Evolutionary conservation across 1,284 basidiomycete genomes (phyloP), one percentile per base, ranked within the genome.

Genomic region (Pascua guehoae): DNA sequence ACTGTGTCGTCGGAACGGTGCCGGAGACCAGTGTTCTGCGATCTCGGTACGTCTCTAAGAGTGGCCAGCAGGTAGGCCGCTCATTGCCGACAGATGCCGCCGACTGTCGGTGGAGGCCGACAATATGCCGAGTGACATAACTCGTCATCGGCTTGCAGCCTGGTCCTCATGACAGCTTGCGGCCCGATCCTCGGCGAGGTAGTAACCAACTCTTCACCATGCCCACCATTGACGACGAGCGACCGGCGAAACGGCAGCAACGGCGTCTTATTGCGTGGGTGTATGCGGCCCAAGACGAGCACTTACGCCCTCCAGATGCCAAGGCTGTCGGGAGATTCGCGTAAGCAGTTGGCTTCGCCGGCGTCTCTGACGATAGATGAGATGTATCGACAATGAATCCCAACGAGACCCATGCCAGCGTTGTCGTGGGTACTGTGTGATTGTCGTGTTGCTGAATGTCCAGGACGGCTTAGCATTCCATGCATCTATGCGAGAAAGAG

Each of bases 401-500:
- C 51, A 52, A 38, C 14, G 14, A 12, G 39, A 43, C 9, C 37
- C 51, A 0, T 52, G 51, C 36, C 36, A 45, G 37, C 51, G 51
- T 10, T 52, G 51, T 12, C 43, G 48, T 49, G 40, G 17, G 48
- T 49, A 18, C 39, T 41, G 17, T 9, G 7, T 5, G 7, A 1
- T 17, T 41, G 7, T 32, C 7, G 24, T 12, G 38, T 12, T 5
- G 38, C 40, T 49, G 12, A 49, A 38, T 49, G 38, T 5, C 12
- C 39, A 49, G 48, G 32, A 24, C 42, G 51, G 14, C 51, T 52
- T 17, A 52, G n/a, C 18, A 16, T 52, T 17, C n/a, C 39, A 5
- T 52, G 51, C 51, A 38, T 52, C 12, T 52, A 52, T 17, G 43
- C 45, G 44, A 43, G 51, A n/a, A 52, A 52, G 42, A 37, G 44